Evolutionary conservation across 2,329 filamentous ascomycete genomes (phyloP).

Genomic region (Rugonectria rugulosa): DNA sequence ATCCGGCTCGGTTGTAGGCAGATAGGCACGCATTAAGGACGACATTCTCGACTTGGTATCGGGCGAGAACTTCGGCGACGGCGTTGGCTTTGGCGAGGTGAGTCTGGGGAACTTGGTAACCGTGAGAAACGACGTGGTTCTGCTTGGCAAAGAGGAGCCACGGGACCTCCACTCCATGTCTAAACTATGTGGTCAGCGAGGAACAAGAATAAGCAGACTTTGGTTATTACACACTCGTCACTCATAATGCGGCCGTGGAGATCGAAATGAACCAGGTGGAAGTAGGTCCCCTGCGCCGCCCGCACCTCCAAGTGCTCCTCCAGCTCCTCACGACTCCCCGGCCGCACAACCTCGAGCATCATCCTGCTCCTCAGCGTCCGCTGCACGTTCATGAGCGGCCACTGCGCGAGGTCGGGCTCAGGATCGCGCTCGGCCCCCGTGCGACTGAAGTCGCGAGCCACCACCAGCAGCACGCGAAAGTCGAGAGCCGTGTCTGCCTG

Average conservation of each 20-base stretch:
- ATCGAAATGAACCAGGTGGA: constrained; percentile 18
- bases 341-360: constrained; percentile 18
- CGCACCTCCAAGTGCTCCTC: constrained; percentile 11
- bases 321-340: constrained; percentile 16
- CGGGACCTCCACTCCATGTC: constrained; percentile 8
- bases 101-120: constrained; percentile 17
- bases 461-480: constrained; percentile 16
- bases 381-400: constrained; percentile 19
- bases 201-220: neutral
- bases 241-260: constrained; percentile 9
- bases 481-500: constrained; percentile 12
- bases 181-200: constrained; percentile 1
- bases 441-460: constrained; percentile 16
- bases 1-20: constrained; percentile 9
- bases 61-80: constrained; percentile 8
- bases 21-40: constrained; percentile 21
- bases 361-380: constrained; percentile 12
- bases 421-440: constrained; percentile 11
- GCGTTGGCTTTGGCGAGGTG: constrained; percentile 14
- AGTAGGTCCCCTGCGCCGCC: constrained; percentile 4
- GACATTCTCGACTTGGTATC: constrained; percentile 11
- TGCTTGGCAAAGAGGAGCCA: constrained; percentile 19
- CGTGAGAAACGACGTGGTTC: constrained; percentile 2
- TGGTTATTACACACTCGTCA: constrained; percentile 10
- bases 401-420: constrained; percentile 15